Evolutionary conservation across 1,284 basidiomycete genomes (phyloP).

Genomic region (Leccinum fallax): DNA sequence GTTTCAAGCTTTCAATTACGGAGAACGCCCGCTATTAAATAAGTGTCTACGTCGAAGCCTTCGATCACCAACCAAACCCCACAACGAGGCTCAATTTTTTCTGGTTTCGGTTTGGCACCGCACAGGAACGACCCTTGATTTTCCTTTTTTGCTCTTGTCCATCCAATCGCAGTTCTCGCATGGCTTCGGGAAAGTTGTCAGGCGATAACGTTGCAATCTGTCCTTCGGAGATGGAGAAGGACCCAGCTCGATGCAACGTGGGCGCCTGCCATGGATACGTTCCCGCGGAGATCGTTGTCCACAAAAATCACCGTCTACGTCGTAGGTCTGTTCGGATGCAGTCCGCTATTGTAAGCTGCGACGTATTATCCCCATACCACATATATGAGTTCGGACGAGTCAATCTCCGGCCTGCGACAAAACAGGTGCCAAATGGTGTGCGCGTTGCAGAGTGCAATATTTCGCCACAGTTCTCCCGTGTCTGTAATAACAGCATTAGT

Average conservation of each 20-base stretch:
- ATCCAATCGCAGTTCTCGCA: slow-evolving; percentile 16
- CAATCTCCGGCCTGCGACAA: slow-evolving; percentile 26
- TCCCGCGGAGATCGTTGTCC: slow-evolving; percentile 35
- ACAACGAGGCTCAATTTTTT: slow-evolving; percentile 10
- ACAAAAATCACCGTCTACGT: slow-evolving; percentile 9
- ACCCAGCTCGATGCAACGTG: slow-evolving; percentile 28
- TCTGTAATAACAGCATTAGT: slow-evolving; percentile 1
- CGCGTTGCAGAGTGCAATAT: not conserved
- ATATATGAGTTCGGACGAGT: slow-evolving; percentile 10
- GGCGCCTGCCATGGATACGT: slow-evolving; percentile 34
- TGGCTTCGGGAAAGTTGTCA: slow-evolving; percentile 19
- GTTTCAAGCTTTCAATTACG: slow-evolving; percentile 16
- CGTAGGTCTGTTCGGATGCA: slow-evolving; percentile 11
- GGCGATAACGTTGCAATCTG: slow-evolving; percentile 28
- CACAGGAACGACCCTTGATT: slow-evolving; percentile 12
- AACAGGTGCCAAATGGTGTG: slow-evolving; percentile 9
- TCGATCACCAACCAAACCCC: slow-evolving; percentile 14
- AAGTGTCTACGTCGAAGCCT: slow-evolving; percentile 2
- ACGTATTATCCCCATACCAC: slow-evolving; percentile 25
- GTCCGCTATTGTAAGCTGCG: slow-evolving; percentile 15
- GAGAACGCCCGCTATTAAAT: slow-evolving; percentile 4
- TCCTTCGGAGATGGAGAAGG: slow-evolving; percentile 15
- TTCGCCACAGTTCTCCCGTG: slow-evolving; percentile 9
- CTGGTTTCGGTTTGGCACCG: not conserved
- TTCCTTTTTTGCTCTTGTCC: slow-evolving; percentile 14